phyloP scores from a whole-genome alignment of 352 stramenopile genomes.

The Globisporangium parvum region DNA sequence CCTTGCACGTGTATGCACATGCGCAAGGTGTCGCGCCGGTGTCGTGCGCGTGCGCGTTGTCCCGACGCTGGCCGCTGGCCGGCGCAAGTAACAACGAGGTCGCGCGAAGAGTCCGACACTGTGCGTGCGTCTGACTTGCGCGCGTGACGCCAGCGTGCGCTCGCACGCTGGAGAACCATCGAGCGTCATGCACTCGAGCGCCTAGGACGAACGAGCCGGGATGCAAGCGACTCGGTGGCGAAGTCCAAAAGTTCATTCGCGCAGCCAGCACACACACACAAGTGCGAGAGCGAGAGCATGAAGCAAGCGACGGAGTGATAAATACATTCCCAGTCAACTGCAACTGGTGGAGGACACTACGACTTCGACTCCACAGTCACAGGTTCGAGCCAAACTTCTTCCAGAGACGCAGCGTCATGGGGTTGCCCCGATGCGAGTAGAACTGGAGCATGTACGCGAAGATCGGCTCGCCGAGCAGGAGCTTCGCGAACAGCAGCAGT shows the following conservation, averaged over 20 bases:
- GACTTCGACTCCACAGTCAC: background rate
- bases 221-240: background rate
- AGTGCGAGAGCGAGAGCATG: background rate
- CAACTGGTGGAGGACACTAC: too few species aligned
- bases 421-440: conserved; percentile 9
- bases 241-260: background rate
- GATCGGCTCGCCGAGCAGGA: conserved; percentile 13
- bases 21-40: background rate
- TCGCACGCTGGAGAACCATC: background rate
- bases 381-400: conserved; percentile 1
- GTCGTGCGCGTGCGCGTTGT: too few species aligned
- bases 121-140: background rate
- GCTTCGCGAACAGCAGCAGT: conserved; percentile 11
- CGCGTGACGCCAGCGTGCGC: background rate
- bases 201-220: background rate
- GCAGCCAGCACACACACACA: background rate
- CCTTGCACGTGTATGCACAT: background rate
- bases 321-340: background rate
- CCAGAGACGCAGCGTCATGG: conserved; percentile 8
- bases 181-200: background rate
- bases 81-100: background rate
- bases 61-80: too few species aligned
- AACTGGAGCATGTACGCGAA: conserved; percentile 16
- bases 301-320: background rate
- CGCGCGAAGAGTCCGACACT: background rate